These are phyloP conservation scores for Paxillus involutus DNA, from an alignment of 768 basidiomycete species.

Conservation along the genomic window DNA sequence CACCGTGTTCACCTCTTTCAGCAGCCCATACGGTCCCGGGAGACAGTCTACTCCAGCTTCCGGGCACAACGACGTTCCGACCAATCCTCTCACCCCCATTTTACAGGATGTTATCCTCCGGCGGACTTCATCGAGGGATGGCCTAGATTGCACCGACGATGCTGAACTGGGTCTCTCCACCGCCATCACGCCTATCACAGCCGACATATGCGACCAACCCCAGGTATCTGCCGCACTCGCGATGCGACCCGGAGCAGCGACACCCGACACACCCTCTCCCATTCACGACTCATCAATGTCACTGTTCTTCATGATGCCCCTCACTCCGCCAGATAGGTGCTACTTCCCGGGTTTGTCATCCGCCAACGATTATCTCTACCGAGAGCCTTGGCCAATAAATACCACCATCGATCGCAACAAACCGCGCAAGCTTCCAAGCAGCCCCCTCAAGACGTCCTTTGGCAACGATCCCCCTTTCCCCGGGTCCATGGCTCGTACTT, in stretches of 20 bases:
- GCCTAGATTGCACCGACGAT: constrained; percentile 2
- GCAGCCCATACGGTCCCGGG: background rate
- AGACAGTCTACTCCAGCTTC: background rate
- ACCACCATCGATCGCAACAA: constrained; percentile 7
- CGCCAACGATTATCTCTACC: constrained; percentile 19
- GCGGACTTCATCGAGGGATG: constrained; percentile 21
- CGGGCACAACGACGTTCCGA: background rate
- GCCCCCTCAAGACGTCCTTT: constrained; percentile 23
- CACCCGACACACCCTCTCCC: constrained; percentile 12
- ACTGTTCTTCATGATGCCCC: constrained; percentile 13
- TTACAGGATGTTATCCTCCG: constrained; percentile 1
- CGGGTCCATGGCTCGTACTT: constrained; percentile 1
- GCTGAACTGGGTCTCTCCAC: constrained; percentile 16
- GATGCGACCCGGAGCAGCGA: constrained; percentile 1
- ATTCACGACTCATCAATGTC: background rate
- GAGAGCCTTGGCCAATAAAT: constrained; percentile 19
- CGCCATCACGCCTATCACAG: background rate
- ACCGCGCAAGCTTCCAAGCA: constrained; percentile 8
- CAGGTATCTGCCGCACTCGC: background rate
- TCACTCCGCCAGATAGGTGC: constrained; percentile 25
- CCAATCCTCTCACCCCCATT: background rate
- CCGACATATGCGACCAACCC: background rate
- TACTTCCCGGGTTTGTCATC: constrained; percentile 17
- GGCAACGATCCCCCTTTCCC: background rate
- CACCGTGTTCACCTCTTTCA: background rate